Base-by-base conservation (phyloP, 1,139 yeast species). In the Kodamaea ohmeri region DNA sequence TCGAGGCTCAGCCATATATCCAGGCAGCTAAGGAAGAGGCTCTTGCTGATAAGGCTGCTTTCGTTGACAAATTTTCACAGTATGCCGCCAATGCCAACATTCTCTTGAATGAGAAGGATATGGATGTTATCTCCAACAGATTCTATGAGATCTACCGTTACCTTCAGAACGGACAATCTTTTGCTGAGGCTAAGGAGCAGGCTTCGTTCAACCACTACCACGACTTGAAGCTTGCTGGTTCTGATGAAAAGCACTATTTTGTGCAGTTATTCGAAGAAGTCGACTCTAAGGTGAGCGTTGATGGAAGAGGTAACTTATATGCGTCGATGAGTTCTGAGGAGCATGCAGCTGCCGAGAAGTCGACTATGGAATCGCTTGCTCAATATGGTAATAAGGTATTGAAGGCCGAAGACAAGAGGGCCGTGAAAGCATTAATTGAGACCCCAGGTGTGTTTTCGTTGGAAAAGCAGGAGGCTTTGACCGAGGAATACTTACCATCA, bases 131-230 rank as follows among this genome's bases (percentile, higher is more conserved):
- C 2, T 61, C 76, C 7, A 53, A 61, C 27, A 76, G 92, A 53
- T 62, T 85, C 37, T 58, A 74, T 13, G 63, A 69, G 25, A 65
- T 84, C 28, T 49, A 53, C 30, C 56, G 60, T 38, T 54, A 62
- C 17, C 42, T 50, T 5, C 49, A 49, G 16, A 44, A 41, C 32
- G 67, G 67, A 3, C 58, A 57, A 41, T 39, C 63, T 1, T 47
- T 67, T n/a, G 69, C 66, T 32, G 87, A 83, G 37, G 80, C 90
- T 8, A 68, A 67, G 42, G 64, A 65, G 34, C 84, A 82, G 46
- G 73, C 83, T 2, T 71, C 78, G 14, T 75, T 60, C 59, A 72
- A 71, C 49, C 57, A 70, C 42, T 50, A 71, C n/a, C 75, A 76
- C 47, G 76, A 74, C 34, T 52, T 73, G 34, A 65, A 69, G 38